phyloP scores from a whole-genome alignment of 768 basidiomycete species.

The Cystoderma amianthinum region DNA sequence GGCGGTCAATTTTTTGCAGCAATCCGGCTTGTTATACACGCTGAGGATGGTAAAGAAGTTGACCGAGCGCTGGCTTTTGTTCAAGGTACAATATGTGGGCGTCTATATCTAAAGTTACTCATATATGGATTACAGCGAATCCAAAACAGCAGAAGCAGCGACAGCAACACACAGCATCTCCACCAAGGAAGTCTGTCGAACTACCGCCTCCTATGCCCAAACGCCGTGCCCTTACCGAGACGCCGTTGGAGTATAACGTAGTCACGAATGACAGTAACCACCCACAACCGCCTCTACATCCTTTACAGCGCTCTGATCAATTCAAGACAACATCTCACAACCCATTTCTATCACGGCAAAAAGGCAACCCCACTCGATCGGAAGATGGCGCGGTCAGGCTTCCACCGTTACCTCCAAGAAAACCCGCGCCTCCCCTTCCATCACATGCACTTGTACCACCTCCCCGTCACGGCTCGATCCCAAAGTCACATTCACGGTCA shows the following conservation, averaged over 20 bases:
- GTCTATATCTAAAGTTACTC: no score
- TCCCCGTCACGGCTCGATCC: slow-evolving; percentile 26
- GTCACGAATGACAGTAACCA: slow-evolving; percentile 1
- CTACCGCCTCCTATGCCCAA: background rate
- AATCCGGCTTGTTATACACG: slow-evolving; percentile 59
- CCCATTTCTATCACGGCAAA: slow-evolving; percentile 25
- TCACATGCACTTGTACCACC: slow-evolving; percentile 21
- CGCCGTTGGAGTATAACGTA: background rate
- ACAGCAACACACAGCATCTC: background rate
- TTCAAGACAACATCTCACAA: slow-evolving; percentile 22
- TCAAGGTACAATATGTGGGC: slow-evolving; percentile 46
- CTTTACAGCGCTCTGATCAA: slow-evolving; percentile 16
- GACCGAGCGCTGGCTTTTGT: slow-evolving; percentile 67
- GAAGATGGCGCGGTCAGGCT: slow-evolving; percentile 14
- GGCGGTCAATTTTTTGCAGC: slow-evolving; percentile 77
- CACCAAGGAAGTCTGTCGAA: background rate
- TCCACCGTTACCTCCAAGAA: slow-evolving; percentile 50
- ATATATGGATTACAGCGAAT: no score
- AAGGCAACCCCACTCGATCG: slow-evolving; percentile 8
- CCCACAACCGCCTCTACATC: slow-evolving; percentile 18
- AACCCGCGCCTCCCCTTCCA: slow-evolving; percentile 23
- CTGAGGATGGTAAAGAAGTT: slow-evolving; percentile 49
- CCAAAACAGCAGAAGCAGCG: no score
- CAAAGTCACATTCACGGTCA: slow-evolving; percentile 8
- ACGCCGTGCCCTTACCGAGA: background rate